Evolutionary conservation across 352 stramenopile species (phyloP).

Genomic region (Phytophthora cactorum): DNA sequence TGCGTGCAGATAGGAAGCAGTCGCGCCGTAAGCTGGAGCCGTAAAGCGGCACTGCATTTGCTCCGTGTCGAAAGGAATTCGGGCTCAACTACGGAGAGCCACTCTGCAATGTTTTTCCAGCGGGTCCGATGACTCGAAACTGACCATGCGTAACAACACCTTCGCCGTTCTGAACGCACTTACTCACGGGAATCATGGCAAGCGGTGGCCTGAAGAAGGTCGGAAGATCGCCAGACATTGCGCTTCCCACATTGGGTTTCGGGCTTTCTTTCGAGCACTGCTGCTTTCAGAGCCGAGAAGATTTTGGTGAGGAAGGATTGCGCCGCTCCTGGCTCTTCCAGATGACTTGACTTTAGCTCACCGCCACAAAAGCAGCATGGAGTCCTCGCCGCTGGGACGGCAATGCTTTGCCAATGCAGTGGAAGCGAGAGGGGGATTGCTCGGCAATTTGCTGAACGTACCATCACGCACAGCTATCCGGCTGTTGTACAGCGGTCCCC

Average conservation of each 20-base stretch:
- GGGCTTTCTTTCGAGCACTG: slow-evolving; percentile 26
- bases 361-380: slow-evolving; percentile 3
- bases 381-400: neutral
- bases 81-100: neutral
- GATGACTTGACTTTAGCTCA: slow-evolving; percentile 13
- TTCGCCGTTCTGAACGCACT: neutral
- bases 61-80: neutral
- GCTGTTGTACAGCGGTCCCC: neutral
- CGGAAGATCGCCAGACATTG: slow-evolving; percentile 30
- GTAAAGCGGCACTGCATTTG: neutral
- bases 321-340: slow-evolving; percentile 1
- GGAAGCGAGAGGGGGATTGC: neutral
- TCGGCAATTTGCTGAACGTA: too few relatives aligned
- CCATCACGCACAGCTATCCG: neutral
- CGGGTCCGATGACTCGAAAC: slow-evolving; percentile 16
- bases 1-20: slow-evolving; percentile 5
- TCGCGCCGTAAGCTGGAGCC: neutral
- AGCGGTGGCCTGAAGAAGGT: slow-evolving; percentile 16
- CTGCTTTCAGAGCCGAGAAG: slow-evolving; percentile 6
- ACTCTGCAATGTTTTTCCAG: neutral
- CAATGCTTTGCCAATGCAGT: neutral
- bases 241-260: slow-evolving; percentile 15
- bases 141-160: slow-evolving; percentile 10
- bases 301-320: slow-evolving; percentile 29
- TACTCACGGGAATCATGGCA: slow-evolving; percentile 14